Base-by-base conservation (phyloP, 1,284 basidiomycete genomes). In the Ustilago curta region DNA sequence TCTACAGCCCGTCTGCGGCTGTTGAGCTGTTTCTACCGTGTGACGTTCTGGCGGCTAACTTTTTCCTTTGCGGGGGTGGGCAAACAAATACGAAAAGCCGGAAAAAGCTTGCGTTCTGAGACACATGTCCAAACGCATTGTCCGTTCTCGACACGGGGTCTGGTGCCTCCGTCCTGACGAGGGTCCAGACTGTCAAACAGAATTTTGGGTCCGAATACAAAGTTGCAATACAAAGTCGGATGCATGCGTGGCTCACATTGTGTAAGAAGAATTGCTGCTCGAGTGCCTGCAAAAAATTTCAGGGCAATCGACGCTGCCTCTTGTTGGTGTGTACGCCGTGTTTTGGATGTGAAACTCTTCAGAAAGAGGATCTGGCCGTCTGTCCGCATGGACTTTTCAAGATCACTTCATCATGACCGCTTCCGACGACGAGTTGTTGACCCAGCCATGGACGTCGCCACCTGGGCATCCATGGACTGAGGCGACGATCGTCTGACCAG, bases 141-240 rank as follows among this genome's bases (percentile, higher is more conserved):
- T 27, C 18, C 31, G 29, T n/a, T 43, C 19, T 51, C 40, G 60
- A 62, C 53, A 39, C 56, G 60, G 35, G 60, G 53, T 35, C 52
- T 50, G 8, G n/a, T 27, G 45, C 45, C 45, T 47, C 6, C 29
- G 11, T 9, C 12, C 45, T 31, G 8, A 9, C 25, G 29, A 47
- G 21, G 21, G 29, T 47, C 14, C 16, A 47, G 35, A 14, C 35
- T 12, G 35, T 37, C 12, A 14, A 37, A 37, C 16, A 29, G 40
- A 31, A n/a, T 23, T 29, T 25, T 47, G 27, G 45, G 8, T 9
- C 21, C 2, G 16, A 8, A 31, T 31, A 21, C 25, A 47, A 29
- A n/a, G 3, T 4, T n/a, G 27, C 27, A 47, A n/a, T 29, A 29
- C 45, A 47, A 29, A 27, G n/a, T 4, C 6, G 16, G 11, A 9